Base-by-base conservation (phyloP, 176 grass and related monocot genomes). In the Aegilops tauschii region DNA sequence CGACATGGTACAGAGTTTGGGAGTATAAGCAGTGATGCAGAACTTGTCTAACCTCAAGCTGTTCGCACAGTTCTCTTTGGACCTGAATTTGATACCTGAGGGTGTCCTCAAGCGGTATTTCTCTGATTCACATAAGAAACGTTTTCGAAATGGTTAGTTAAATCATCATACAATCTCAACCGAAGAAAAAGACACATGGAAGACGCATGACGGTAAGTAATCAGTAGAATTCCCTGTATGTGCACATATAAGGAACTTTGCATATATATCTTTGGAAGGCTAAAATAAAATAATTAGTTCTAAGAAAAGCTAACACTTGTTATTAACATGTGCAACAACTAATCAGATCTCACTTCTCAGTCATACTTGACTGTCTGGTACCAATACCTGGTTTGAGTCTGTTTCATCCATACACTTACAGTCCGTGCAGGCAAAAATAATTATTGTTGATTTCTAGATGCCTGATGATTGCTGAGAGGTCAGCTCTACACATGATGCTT, bases 41-140 rank as follows among this genome's bases (percentile, higher is more conserved):
- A 77, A 36, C 25, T 45, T 76, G 3, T 75, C 77, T 89, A 50
- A 93, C 97, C 92, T 94, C 94, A 69, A 94, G 83, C 70, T 98
- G 97, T 50, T 96, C 88, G 8, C 91, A 89, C 20, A 91, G 79
- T 87, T 92, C 94, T 64, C 89, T 90, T 37, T 98, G 93, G 21
- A 90, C 93, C 85, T 94, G 86, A 82, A 96, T 91, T 78, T 93
- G 94, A 34, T 93, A 91, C 31, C 72, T 90, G 37, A 96, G 82
- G 37, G 92, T 83, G 39, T 94, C 90, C 0, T 80, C 85, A 16
- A 93, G 66, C 44, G 88, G 85, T 5, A 82, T 90, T 72, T 90
- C 90, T 82, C 97, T 96, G 84, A 59, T 78, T 32, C 9, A 69
- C 18, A 82, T 59, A 21, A 69, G 31, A 83, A 79, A 67, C 66